Conservation (phyloP, 2,329 filamentous ascomycete species). For the Paecilomyces sp. region DNA sequence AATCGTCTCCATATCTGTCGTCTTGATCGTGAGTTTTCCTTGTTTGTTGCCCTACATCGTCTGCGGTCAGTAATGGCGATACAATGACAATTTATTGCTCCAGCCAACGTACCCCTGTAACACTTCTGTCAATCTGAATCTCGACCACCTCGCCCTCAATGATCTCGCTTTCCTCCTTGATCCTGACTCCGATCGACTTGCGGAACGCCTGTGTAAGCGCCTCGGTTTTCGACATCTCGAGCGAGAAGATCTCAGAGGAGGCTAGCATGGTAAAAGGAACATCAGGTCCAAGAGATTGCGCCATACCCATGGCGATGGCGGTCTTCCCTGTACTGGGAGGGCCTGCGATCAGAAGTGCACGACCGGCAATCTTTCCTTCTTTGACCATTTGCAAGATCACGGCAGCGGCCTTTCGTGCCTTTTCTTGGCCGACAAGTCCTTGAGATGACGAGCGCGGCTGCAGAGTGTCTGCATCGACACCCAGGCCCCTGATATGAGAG, state of each 20-base stretch:
- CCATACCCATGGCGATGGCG: slow-evolving; percentile 97
- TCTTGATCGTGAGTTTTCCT: slow-evolving; percentile 98
- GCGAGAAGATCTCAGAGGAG: slow-evolving; percentile 93
- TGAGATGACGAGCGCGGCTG: slow-evolving; percentile 81
- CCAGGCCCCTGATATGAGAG: slow-evolving; percentile 93
- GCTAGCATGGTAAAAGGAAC: slow-evolving; percentile 95
- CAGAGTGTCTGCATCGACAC: slow-evolving; percentile 84
- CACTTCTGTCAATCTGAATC: slow-evolving; percentile 95
- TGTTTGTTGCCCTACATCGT: slow-evolving; percentile 73
- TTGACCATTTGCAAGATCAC: slow-evolving; percentile 98
- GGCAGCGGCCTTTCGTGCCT: slow-evolving; percentile 91
- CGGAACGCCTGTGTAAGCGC: slow-evolving; percentile 97
- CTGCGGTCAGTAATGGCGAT: slow-evolving; percentile 8
- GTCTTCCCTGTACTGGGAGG: slow-evolving; percentile 97
- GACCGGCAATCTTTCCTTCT: slow-evolving; percentile 94
- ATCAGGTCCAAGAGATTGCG: slow-evolving; percentile 86
- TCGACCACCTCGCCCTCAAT: slow-evolving; percentile 99
- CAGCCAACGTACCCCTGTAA: slow-evolving; percentile 61
- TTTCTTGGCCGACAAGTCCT: slow-evolving; percentile 91
- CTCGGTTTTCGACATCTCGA: slow-evolving; percentile 99
- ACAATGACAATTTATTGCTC: neutral
- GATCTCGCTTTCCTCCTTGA: slow-evolving; percentile 98
- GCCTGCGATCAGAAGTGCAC: slow-evolving; percentile 88
- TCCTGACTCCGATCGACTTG: slow-evolving; percentile 94
- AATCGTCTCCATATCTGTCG: slow-evolving; percentile 98